phyloP scores from a whole-genome alignment of 2,329 filamentous ascomycete species.

The Colletotrichum tropicale region DNA sequence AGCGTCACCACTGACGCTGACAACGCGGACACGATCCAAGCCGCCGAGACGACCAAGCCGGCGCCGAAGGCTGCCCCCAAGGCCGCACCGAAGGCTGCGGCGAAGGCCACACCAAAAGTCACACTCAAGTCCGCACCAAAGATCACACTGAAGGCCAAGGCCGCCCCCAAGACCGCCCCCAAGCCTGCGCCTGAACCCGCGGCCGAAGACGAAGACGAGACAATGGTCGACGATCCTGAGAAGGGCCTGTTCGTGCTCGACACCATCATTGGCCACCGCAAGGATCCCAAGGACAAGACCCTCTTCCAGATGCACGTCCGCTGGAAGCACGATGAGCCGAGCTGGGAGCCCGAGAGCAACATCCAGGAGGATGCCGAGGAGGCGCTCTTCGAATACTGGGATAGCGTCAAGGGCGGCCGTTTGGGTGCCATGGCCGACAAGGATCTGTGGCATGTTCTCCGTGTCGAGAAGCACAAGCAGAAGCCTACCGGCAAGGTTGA shows the following conservation, averaged over 20 bases:
- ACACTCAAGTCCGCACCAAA: neutral
- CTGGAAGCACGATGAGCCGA: conserved; percentile 31
- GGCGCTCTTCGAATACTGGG: conserved; percentile 26
- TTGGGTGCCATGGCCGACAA: conserved; percentile 12
- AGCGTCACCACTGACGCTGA: neutral
- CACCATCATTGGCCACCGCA: conserved; percentile 10
- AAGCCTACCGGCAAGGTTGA: conserved; percentile 1
- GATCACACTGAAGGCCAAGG: neutral
- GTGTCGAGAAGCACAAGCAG: conserved; percentile 17
- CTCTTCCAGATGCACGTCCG: conserved; percentile 34
- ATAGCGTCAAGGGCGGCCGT: conserved; percentile 19
- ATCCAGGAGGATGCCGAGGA: conserved; percentile 37
- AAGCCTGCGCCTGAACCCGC: neutral
- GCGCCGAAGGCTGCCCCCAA: neutral
- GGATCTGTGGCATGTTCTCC: conserved; percentile 21
- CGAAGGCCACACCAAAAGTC: neutral
- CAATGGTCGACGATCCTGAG: neutral
- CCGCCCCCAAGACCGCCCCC: neutral
- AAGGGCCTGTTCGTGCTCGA: conserved; percentile 8
- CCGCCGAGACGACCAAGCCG: neutral
- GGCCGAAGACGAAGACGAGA: neutral
- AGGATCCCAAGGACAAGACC: conserved; percentile 12
- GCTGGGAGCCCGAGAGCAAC: conserved; percentile 37
- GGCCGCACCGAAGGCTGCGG: neutral
- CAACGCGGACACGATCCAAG: neutral